Evolutionary conservation across 177 flowering plant species (phyloP).

Genomic region (Vitis hybrid): DNA sequence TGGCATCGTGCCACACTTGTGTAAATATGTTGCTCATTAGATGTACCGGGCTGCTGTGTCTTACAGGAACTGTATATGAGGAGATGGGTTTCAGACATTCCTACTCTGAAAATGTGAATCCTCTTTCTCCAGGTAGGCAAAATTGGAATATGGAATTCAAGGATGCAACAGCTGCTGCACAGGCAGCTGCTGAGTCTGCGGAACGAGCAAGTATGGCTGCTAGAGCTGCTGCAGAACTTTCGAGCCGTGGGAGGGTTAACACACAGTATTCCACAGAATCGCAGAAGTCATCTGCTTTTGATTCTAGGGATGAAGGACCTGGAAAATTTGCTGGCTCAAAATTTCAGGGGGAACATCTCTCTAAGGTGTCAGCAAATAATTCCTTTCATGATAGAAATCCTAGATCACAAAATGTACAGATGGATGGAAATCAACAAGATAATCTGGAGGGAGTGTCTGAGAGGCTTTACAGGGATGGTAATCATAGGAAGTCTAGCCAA

Average conservation of each 20-base stretch:
- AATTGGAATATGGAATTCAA: conserved; percentile 80
- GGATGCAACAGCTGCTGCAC: conserved; percentile 95
- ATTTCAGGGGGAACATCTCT: conserved; percentile 18
- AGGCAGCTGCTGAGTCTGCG: conserved; percentile 98
- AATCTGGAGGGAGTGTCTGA: conserved; percentile 17
- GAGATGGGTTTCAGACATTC: conserved; percentile 25
- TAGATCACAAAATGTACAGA: conserved; percentile 16
- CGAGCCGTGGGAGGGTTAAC: conserved; percentile 42
- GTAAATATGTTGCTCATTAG: not conserved
- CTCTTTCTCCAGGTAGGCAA: conserved; percentile 26
- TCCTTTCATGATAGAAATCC: conserved; percentile 18
- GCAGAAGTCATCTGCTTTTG: conserved; percentile 22
- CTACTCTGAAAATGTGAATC: conserved; percentile 24
- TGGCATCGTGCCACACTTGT: not conserved
- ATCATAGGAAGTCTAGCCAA: conserved; percentile 17
- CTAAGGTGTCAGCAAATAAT: conserved; percentile 8
- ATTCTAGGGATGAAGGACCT: conserved; percentile 20
- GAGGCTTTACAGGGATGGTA: conserved; percentile 14
- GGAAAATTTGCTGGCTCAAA: conserved; percentile 16
- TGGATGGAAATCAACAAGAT: conserved; percentile 16
- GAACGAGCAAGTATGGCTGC: conserved; percentile 96
- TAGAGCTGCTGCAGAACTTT: conserved; percentile 89
- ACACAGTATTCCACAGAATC: conserved; percentile 47
- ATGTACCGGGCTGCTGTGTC: not conserved
- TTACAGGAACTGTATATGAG: conserved; percentile 31